These are phyloP conservation scores for Cyanophora paradoxa DNA, from an alignment of 78 protist genomes.

Conservation along the genomic window DNA sequence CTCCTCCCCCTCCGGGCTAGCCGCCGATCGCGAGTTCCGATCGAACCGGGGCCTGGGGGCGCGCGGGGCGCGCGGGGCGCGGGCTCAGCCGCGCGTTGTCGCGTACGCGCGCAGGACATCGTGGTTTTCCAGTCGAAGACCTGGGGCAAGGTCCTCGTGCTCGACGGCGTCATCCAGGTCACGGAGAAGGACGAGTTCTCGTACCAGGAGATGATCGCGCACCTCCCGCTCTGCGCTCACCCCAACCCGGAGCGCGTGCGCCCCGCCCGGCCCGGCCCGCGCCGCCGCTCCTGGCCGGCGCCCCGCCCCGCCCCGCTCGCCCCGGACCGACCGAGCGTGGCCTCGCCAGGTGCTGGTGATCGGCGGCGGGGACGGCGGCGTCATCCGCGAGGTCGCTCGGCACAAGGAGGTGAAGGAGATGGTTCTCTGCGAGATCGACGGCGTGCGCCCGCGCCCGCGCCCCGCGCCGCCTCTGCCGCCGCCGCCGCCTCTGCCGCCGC, in stretches of 20 bases:
- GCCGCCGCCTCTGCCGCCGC: not conserved
- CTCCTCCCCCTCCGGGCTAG: not conserved
- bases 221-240: conserved; percentile 79
- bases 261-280: not conserved
- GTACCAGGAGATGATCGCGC: conserved; percentile 96
- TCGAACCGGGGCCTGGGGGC: not conserved
- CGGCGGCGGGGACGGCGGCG: conserved; percentile 99
- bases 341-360: conserved; percentile 79
- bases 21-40: not conserved
- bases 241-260: conserved; percentile 64
- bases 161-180: conserved; percentile 80
- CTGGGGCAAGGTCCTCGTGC: conserved; percentile 82
- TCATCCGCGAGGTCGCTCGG: conserved; percentile 76
- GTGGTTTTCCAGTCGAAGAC: conserved; percentile 63
- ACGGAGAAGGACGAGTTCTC: conserved; percentile 91
- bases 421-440: conserved; percentile 82
- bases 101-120: conserved; percentile 19
- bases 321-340: not conserved
- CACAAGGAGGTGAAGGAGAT: conserved; percentile 66
- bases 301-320: not conserved
- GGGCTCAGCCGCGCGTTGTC: not conserved
- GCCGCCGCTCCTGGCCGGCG: too few relatives aligned
- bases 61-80: not conserved
- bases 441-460: conserved; percentile 3
- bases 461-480: too few relatives aligned